These are phyloP conservation scores for Pezicula radicicola DNA, from an alignment of 2,329 filamentous ascomycete species.

Conservation along the genomic window DNA sequence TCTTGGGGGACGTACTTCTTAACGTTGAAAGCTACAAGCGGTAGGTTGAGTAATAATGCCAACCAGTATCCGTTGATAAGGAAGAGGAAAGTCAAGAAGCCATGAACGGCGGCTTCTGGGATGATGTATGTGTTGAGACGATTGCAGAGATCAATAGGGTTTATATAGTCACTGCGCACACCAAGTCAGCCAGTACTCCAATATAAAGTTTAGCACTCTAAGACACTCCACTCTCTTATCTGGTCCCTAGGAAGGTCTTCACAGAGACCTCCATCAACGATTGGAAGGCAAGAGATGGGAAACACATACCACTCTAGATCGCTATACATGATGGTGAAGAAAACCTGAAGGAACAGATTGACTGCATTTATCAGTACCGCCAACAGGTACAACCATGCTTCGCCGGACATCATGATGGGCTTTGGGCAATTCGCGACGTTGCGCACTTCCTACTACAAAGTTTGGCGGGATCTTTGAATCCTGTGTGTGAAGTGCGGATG, in stretches of 20 bases:
- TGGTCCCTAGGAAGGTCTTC: neutral
- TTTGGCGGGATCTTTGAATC: neutral
- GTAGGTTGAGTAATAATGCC: slow-evolving; percentile 86
- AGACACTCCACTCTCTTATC: neutral
- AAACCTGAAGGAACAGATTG: slow-evolving; percentile 99
- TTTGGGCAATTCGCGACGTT: slow-evolving; percentile 8
- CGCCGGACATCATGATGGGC: slow-evolving; percentile 76
- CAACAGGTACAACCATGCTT: slow-evolving; percentile 97
- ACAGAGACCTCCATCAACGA: neutral
- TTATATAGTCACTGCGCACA: slow-evolving; percentile 87
- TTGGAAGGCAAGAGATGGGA: neutral
- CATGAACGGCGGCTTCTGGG: slow-evolving; percentile 96
- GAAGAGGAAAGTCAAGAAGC: slow-evolving; percentile 91
- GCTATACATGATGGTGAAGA: slow-evolving; percentile 99
- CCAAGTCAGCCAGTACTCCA: slow-evolving; percentile 24
- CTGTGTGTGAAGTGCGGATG: slow-evolving; percentile 5
- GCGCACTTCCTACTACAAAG: neutral
- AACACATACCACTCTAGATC: slow-evolving; percentile 86
- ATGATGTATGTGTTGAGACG: slow-evolving; percentile 99
- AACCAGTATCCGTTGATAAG: slow-evolving; percentile 99
- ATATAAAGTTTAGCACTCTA: too few relatives aligned
- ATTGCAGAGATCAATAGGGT: slow-evolving; percentile 99
- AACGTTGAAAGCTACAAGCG: slow-evolving; percentile 86
- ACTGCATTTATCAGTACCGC: slow-evolving; percentile 99
- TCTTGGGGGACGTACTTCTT: slow-evolving; percentile 78